Evolutionary conservation across 1,139 yeast species (phyloP).

Genomic region (Geotrichum australiense): DNA sequence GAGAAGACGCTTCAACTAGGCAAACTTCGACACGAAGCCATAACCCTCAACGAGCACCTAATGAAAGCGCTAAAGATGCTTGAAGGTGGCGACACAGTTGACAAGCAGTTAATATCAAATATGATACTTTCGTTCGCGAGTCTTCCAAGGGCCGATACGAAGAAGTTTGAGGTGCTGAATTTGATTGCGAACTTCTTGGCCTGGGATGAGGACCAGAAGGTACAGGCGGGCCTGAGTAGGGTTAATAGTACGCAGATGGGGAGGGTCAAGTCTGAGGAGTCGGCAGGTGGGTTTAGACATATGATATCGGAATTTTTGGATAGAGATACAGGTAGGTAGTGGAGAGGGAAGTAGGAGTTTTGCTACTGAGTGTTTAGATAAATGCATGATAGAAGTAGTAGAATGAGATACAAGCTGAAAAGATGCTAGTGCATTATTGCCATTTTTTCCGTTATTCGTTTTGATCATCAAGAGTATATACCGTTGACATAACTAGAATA

Average conservation of each 20-base stretch:
- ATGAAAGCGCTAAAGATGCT: slow-evolving; percentile 83
- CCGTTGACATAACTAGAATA: no score
- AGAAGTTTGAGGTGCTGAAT: slow-evolving; percentile 85
- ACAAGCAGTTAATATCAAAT: slow-evolving; percentile 81
- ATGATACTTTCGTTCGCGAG: slow-evolving; percentile 76
- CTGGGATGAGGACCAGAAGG: slow-evolving; percentile 81
- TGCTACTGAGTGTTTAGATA: no score
- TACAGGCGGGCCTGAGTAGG: slow-evolving; percentile 73
- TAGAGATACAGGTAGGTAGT: slow-evolving; percentile 42
- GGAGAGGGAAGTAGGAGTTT: no score
- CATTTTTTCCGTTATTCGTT: background rate
- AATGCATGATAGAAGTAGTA: background rate
- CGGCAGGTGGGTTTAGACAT: slow-evolving; percentile 68
- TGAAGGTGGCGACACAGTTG: slow-evolving; percentile 73
- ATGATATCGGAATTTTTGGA: slow-evolving; percentile 88
- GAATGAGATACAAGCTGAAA: no score
- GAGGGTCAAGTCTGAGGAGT: slow-evolving; percentile 29
- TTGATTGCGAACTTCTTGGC: slow-evolving; percentile 73
- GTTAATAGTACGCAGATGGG: slow-evolving; percentile 26
- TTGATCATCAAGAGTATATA: no score
- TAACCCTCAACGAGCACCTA: slow-evolving; percentile 87
- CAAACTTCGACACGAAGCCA: slow-evolving; percentile 89
- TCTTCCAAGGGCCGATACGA: slow-evolving; percentile 87
- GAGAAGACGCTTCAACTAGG: slow-evolving; percentile 79
- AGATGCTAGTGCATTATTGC: background rate